Conservation (phyloP, 495 filamentous ascomycete species). For the Massariosphaeria phaeospora region DNA sequence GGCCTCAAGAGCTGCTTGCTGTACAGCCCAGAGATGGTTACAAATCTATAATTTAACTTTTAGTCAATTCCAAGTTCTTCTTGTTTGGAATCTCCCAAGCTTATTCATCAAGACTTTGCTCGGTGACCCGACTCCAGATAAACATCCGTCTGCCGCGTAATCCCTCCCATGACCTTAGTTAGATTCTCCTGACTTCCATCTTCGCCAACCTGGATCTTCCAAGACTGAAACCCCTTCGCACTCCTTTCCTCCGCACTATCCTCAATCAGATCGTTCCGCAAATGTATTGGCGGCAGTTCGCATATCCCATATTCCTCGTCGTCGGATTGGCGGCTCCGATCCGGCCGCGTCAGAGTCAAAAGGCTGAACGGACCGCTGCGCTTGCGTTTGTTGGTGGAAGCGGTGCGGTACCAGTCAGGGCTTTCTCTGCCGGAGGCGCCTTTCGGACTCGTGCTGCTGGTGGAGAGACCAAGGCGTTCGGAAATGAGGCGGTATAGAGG, state of each 20-base stretch:
- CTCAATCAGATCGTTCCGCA: constrained; percentile 3
- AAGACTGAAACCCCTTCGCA: constrained; percentile 7
- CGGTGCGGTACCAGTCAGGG: background rate
- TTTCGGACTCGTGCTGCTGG: background rate
- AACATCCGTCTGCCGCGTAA: constrained; percentile 18
- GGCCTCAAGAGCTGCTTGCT: too few species aligned
- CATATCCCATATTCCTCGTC: constrained; percentile 9
- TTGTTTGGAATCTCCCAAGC: too few species aligned
- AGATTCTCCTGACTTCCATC: constrained; percentile 17
- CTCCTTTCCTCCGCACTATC: background rate
- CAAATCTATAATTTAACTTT: too few species aligned
- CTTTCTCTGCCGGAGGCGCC: background rate
- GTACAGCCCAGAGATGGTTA: too few species aligned
- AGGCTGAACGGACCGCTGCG: constrained; percentile 10
- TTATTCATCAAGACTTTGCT: too few species aligned
- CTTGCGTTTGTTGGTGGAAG: background rate
- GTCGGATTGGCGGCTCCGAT: too few species aligned
- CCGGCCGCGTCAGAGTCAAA: constrained; percentile 1
- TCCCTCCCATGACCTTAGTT: constrained; percentile 4
- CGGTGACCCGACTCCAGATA: constrained; percentile 4
- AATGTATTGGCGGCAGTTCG: background rate
- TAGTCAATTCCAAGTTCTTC: too few species aligned
- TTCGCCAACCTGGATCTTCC: constrained; percentile 11
- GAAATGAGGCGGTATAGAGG: constrained; percentile 10
- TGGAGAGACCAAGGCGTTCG: constrained; percentile 5